Conservation (phyloP, 2,329 filamentous ascomycete species). For the Botrytis medusae region DNA sequence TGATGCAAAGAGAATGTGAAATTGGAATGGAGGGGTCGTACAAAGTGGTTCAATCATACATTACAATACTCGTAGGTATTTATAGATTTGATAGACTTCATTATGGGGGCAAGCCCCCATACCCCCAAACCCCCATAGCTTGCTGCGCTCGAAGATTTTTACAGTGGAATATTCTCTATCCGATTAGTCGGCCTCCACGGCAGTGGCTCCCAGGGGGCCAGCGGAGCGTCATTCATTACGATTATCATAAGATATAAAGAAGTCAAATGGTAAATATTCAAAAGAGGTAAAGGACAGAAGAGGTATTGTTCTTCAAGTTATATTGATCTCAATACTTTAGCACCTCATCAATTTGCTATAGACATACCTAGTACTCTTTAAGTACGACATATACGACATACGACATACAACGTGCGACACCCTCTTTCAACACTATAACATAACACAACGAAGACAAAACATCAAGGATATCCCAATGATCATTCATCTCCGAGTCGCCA, state of each 20-base stretch:
- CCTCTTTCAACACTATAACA: not conserved
- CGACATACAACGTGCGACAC: no score
- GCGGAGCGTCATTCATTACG: not conserved
- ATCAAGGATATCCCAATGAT: not conserved
- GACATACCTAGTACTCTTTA: not conserved
- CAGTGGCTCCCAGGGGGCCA: constrained; percentile 1
- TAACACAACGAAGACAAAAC: not conserved
- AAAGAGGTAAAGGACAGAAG: not conserved
- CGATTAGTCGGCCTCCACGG: not conserved
- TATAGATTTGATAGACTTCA: not conserved
- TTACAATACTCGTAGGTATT: not conserved
- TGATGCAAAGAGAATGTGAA: not conserved
- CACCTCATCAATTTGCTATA: not conserved
- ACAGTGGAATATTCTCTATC: not conserved
- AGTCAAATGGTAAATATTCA: not conserved
- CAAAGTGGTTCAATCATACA: not conserved
- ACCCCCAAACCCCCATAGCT: not conserved
- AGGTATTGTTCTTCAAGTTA: not conserved
- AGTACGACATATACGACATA: no score
- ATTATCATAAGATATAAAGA: not conserved
- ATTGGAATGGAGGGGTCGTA: not conserved
- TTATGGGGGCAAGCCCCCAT: not conserved
- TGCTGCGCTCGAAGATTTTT: not conserved
- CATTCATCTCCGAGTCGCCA: not conserved
- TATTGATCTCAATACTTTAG: not conserved